These are phyloP conservation scores for Linum usitatissimum DNA, from an alignment of 345 rosid genomes.

Conservation along the genomic window DNA sequence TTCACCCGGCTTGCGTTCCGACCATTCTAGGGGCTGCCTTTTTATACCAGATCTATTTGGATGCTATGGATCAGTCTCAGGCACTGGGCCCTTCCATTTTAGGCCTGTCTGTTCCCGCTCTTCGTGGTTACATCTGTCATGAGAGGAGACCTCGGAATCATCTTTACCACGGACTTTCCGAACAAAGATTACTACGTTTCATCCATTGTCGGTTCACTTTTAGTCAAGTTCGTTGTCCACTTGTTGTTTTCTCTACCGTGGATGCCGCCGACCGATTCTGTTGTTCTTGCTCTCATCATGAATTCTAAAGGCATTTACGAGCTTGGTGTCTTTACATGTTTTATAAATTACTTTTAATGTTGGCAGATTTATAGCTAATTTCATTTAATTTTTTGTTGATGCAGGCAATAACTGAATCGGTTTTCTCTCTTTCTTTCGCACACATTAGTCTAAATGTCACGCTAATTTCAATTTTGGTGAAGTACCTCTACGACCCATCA, in stretches of 20 bases:
- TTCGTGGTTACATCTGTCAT: slow-evolving; percentile 15
- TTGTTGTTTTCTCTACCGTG: slow-evolving; percentile 13
- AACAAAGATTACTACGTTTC: background rate
- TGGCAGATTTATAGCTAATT: background rate
- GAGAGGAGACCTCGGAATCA: slow-evolving; percentile 17
- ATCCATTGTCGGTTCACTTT: background rate
- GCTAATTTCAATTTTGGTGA: slow-evolving; percentile 3
- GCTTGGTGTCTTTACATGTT: slow-evolving; percentile 2
- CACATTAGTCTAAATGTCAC: slow-evolving; percentile 12
- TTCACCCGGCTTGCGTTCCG: slow-evolving; percentile 13
- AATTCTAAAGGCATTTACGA: slow-evolving; percentile 31
- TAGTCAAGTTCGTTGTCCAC: slow-evolving; percentile 12
- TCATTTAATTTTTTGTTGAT: background rate
- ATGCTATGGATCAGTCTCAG: slow-evolving; percentile 1
- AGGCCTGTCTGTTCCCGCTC: slow-evolving; percentile 33
- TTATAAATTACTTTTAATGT: too few species aligned
- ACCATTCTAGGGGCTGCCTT: slow-evolving; percentile 11
- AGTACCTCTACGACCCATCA: slow-evolving; percentile 15
- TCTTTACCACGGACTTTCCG: background rate
- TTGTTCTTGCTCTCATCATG: slow-evolving; percentile 25
- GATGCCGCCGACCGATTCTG: slow-evolving; percentile 20
- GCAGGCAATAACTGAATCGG: slow-evolving; percentile 18
- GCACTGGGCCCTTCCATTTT: slow-evolving; percentile 19
- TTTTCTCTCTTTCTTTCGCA: slow-evolving; percentile 8
- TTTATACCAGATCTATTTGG: slow-evolving; percentile 3